phyloP scores from a whole-genome alignment of 1,284 basidiomycete species.

The Puccinia sorghi region DNA sequence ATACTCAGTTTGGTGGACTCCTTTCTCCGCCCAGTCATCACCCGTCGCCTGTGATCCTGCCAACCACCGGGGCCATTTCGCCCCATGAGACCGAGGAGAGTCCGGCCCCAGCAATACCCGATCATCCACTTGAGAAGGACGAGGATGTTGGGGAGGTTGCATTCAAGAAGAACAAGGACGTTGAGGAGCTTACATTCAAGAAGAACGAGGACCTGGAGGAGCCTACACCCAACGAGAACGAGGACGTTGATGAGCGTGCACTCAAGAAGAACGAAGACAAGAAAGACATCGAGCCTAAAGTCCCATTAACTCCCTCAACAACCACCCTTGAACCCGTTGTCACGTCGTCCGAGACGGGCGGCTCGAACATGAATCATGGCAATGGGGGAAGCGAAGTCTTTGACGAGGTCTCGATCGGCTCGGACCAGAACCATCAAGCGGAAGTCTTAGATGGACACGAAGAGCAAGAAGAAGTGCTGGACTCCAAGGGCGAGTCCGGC shows the following conservation, averaged over 20 bases:
- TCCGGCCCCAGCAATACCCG: neutral
- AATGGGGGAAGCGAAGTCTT: slow-evolving; percentile 1
- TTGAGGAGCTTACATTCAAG: neutral
- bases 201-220: neutral
- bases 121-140: neutral
- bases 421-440: neutral
- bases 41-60: neutral
- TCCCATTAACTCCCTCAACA: neutral
- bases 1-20: neutral
- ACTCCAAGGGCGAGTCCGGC: slow-evolving; percentile 1
- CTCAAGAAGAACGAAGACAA: neutral
- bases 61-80: neutral
- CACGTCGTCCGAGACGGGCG: neutral
- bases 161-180: neutral
- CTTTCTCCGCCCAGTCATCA: neutral
- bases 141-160: neutral
- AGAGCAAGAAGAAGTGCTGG: neutral
- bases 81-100: neutral
- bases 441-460: neutral
- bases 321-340: neutral
- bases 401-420: slow-evolving; percentile 9
- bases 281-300: neutral
- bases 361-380: neutral
- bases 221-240: neutral
- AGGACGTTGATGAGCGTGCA: neutral